Evolutionary conservation across 257 asterid species (phyloP), one percentile per base, ranked within the genome.

Genomic region (Jacaranda copaia): DNA sequence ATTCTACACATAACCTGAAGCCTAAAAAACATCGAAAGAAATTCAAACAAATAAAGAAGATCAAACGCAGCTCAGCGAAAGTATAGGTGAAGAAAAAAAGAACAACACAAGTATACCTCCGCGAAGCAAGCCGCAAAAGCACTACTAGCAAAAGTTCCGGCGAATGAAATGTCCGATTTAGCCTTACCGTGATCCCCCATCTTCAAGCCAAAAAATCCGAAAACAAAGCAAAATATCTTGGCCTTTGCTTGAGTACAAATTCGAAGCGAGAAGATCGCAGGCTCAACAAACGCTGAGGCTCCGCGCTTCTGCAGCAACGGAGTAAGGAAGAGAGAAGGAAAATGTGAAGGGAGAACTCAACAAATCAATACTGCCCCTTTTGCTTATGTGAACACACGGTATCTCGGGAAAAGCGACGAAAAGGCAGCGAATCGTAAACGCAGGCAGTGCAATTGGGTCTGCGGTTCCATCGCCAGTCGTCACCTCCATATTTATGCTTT

Each of bases 121-220:
- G 98, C 99, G 79, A 90, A 84, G 83, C 93, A 91, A 75, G 99
- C 96, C 15, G 99, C 97, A 62, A 95, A 95, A 78, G 99, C 99
- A 82, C 99, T 93, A 55, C 97, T 77, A 45, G 87, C 97, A 36
- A 95, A 88, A 43, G 89, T 93, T 77, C 96, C 96, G 68, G 94
- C 92, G 68, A 93, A 81, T 0, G 99, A 95, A 53, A 95, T 89
- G 79, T 95, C 94, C 67, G 96, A 90, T 81, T 88, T 89, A 56
- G 85, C 63, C 59, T 82, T 84, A 12, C 92, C 89, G 79, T 89
- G 98, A 82, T 83, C 96, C 59, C 69, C 98, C 94, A 93, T 92
- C 73, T 75, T 59, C 59, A 8, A 52, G 20, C 40, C 19, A 35
- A 25, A 25, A 25, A 25, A 25, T 25, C 49, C 19, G 14, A 40